Base-by-base conservation (phyloP, 1,284 basidiomycete species). In the Ustilago hordei region DNA sequence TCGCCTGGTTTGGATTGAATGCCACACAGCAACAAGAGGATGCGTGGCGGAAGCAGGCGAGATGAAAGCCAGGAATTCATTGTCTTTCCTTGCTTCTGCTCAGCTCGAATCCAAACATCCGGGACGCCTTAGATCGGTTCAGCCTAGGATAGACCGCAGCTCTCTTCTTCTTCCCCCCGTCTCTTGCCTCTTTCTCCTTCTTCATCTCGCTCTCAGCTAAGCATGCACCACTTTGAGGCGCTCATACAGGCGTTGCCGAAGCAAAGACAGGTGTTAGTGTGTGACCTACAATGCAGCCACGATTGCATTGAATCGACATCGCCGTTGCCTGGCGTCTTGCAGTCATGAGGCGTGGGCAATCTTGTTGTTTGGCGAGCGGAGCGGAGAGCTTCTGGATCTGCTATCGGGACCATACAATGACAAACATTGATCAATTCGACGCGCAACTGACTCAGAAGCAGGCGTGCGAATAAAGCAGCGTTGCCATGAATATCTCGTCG, bases 41-140 rank as follows among this genome's bases (percentile, higher is more conserved):
- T 45, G 13, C 23, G 48, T 50, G 48, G 31, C 48, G 23, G 28
- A 32, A 50, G 31, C 48, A 50, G 48, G 2, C 48, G 31, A 50
- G 48, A 8, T 19, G 23, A 50, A 50, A 50, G 48, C 48, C 48
- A 50, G 28, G 48, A 50, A 50, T 50, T 50, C 48, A 50, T 50
- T 23, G 48, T 50, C 48, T 28, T 41, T 41, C 13, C 6, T 17
- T 17, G n/a, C 43, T 45, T 15, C 12, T 41, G 39, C 39, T 41
- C 11, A 12, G 39, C 43, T 45, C 43, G 43, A 19, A 17, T 50
- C 48, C 48, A 50, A 32, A 32, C 23, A 50, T 28, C 48, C 48
- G 48, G 48, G 48, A 50, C 48, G 13, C 38, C 38, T 5, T 32
- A 28, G 13, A 50, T 50, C 48, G 48, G 12, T 50, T 50, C 32